Evolutionary conservation across 371 early-diverging fungal genomes (phyloP).

Genomic region (Mucor irregularis): DNA sequence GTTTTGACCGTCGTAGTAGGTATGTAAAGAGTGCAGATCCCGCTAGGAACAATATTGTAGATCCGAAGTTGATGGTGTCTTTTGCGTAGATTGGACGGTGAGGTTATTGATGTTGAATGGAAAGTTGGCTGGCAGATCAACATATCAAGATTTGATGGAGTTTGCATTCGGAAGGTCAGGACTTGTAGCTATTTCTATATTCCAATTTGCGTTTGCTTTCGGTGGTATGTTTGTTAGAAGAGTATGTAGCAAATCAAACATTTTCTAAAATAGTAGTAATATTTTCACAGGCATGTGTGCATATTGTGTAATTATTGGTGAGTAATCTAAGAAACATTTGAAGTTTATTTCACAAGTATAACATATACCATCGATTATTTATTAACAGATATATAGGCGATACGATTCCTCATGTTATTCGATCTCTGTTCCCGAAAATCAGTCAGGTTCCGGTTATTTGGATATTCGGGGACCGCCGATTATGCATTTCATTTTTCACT

Average conservation of each 20-base stretch:
- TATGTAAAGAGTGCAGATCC: slow-evolving; percentile 22
- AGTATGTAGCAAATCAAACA: too few species aligned
- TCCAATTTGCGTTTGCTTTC: slow-evolving; percentile 83
- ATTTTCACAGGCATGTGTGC: slow-evolving; percentile 66
- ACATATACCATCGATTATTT: too few species aligned
- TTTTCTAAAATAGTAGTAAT: background rate
- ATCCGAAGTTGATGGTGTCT: background rate
- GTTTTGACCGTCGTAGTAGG: slow-evolving; percentile 67
- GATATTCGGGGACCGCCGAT: slow-evolving; percentile 53
- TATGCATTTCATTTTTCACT: slow-evolving; percentile 70
- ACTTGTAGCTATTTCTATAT: slow-evolving; percentile 68
- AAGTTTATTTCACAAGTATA: background rate
- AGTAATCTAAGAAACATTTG: slow-evolving; percentile 9
- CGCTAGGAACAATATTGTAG: too few species aligned
- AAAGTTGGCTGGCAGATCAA: slow-evolving; percentile 69
- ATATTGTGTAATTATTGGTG: slow-evolving; percentile 77
- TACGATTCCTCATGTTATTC: slow-evolving; percentile 75
- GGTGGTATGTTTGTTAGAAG: slow-evolving; percentile 60
- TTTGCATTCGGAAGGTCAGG: slow-evolving; percentile 76
- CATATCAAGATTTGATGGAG: slow-evolving; percentile 77
- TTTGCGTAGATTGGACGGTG: slow-evolving; percentile 71
- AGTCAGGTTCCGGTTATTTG: slow-evolving; percentile 50
- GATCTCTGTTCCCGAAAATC: slow-evolving; percentile 63
- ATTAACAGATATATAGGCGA: slow-evolving; percentile 53
- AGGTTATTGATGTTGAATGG: slow-evolving; percentile 67